Percentiles rank a stretch among this genome's conserved stretches.
These are phyloP conservation scores for Alternaria consortialis DNA, from an alignment of 2,329 filamentous ascomycete species.

Conservation along the genomic window DNA sequence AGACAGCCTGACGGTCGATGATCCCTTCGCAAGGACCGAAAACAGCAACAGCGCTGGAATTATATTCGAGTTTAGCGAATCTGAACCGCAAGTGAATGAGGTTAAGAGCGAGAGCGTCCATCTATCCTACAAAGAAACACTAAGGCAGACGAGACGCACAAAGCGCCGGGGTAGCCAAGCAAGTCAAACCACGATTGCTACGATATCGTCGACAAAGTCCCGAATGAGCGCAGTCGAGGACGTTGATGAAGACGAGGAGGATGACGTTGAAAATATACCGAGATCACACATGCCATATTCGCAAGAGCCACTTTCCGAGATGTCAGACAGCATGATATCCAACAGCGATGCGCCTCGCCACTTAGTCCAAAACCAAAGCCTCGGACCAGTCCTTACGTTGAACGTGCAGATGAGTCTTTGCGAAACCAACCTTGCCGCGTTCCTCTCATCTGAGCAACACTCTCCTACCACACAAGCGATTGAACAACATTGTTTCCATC, in stretches of 20 bases:
- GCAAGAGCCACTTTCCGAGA: slow-evolving; percentile 27
- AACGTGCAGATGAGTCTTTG: slow-evolving; percentile 76
- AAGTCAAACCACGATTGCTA: slow-evolving; percentile 51
- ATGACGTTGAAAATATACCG: slow-evolving; percentile 61
- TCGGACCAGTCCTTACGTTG: slow-evolving; percentile 57
- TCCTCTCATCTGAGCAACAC: slow-evolving; percentile 54
- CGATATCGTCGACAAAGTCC: slow-evolving; percentile 53
- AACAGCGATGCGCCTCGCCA: slow-evolving; percentile 49
- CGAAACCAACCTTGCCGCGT: slow-evolving; percentile 68
- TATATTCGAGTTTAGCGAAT: slow-evolving; percentile 44
- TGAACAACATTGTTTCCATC: slow-evolving; percentile 69
- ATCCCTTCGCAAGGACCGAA: slow-evolving; percentile 21
- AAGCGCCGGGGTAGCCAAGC: slow-evolving; percentile 43
- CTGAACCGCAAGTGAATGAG: slow-evolving; percentile 21
- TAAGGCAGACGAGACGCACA: slow-evolving; percentile 38
- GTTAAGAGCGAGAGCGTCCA: slow-evolving; percentile 16
- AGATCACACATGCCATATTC: slow-evolving; percentile 36
- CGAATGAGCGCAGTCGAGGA: slow-evolving; percentile 51
- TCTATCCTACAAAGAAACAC: slow-evolving; percentile 38
- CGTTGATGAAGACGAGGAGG: slow-evolving; percentile 49
- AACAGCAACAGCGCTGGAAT: slow-evolving; percentile 34
- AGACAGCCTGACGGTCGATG: slow-evolving; percentile 27
- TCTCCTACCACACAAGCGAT: slow-evolving; percentile 17
- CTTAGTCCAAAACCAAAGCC: slow-evolving; percentile 27
- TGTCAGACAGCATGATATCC: slow-evolving; percentile 45